Percentiles rank a stretch among this genome's conserved stretches.
Evolutionary conservation across 257 asterid genomes (phyloP).

Genomic region (Capsicum baccatum): DNA sequence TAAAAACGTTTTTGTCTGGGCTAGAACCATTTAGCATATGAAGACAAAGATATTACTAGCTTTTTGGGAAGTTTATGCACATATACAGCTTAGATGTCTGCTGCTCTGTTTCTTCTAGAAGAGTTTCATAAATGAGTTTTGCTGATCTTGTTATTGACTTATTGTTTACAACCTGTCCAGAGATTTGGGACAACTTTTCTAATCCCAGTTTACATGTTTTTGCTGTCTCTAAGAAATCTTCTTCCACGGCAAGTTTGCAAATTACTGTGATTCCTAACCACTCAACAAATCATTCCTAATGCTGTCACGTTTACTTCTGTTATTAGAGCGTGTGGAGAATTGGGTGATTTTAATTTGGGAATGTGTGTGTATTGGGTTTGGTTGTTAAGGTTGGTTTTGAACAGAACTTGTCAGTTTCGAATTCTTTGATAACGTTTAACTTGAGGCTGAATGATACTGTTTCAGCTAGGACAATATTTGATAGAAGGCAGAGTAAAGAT

Average conservation of each 20-base stretch:
- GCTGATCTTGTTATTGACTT: not conserved
- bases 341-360: slow-evolving; percentile 60
- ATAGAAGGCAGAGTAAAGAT: slow-evolving; percentile 60
- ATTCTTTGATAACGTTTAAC: slow-evolving; percentile 64
- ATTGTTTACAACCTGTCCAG: not conserved
- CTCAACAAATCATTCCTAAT: slow-evolving; percentile 31
- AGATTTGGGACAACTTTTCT: not conserved
- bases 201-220: not conserved
- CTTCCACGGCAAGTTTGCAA: not conserved
- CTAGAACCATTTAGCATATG: not conserved
- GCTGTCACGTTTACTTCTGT: slow-evolving; percentile 67
- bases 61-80: not conserved
- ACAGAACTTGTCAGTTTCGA: slow-evolving; percentile 55
- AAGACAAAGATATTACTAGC: not conserved
- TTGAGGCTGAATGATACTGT: slow-evolving; percentile 53
- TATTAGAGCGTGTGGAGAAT: slow-evolving; percentile 62
- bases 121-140: not conserved
- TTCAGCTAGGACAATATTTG: slow-evolving; percentile 59
- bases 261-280: not conserved
- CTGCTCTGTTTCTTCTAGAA: not conserved
- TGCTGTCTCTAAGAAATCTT: not conserved
- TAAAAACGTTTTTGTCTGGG: not conserved
- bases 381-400: slow-evolving; percentile 64
- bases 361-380: slow-evolving; percentile 55
- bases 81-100: not conserved